Conservation (phyloP, 371 early-diverging fungal genomes). For the Mortierella sp. region DNA sequence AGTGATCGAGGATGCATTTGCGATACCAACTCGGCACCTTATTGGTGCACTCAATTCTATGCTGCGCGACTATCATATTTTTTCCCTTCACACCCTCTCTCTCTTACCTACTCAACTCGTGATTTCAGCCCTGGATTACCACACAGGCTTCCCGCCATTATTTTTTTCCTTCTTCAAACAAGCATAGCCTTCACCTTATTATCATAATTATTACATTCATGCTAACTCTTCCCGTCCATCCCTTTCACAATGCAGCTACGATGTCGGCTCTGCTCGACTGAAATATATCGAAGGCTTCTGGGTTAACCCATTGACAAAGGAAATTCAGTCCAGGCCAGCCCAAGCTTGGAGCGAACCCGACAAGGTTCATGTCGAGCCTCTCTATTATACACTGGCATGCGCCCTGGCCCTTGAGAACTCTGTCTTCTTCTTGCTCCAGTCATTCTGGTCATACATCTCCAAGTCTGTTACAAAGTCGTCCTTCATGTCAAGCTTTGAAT, state of each 20-base stretch:
- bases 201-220: background rate
- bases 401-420: slow-evolving; percentile 34
- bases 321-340: slow-evolving; percentile 37
- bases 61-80: no score
- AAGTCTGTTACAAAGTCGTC: slow-evolving; percentile 37
- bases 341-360: slow-evolving; percentile 23
- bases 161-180: no score
- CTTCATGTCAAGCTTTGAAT: slow-evolving; percentile 45
- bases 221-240: background rate
- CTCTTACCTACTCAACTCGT: no score
- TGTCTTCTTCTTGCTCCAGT: slow-evolving; percentile 33
- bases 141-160: no score
- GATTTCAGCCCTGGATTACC: no score
- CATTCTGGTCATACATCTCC: slow-evolving; percentile 46
- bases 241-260: slow-evolving; percentile 22
- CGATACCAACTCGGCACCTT: no score
- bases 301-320: slow-evolving; percentile 29
- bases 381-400: slow-evolving; percentile 47
- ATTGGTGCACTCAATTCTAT: no score
- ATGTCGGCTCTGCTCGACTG: slow-evolving; percentile 39
- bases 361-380: slow-evolving; percentile 36
- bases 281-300: slow-evolving; percentile 52
- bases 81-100: no score
- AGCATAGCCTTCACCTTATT: background rate
- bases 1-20: no score